Evolutionary conservation across 2,329 filamentous ascomycete species (phyloP).

Genomic region (Verticillium longisporum): DNA sequence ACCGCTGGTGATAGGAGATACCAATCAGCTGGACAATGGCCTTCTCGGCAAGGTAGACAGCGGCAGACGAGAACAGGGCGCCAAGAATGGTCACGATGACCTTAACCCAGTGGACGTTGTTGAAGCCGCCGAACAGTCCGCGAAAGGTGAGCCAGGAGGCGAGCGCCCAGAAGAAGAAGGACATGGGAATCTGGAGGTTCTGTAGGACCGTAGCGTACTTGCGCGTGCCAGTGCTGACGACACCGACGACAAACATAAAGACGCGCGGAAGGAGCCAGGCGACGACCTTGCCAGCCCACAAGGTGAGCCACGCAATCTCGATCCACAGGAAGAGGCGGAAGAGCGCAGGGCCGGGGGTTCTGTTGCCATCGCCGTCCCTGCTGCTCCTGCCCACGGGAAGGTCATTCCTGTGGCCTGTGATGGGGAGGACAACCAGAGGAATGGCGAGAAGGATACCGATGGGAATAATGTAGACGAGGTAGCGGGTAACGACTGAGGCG

Average conservation of each 20-base stretch:
- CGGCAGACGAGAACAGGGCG: slow-evolving; percentile 59
- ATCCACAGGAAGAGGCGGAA: slow-evolving; percentile 63
- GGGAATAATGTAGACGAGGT: slow-evolving; percentile 62
- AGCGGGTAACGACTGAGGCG: slow-evolving; percentile 58
- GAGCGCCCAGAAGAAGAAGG: slow-evolving; percentile 63
- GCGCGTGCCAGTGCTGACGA: slow-evolving; percentile 61
- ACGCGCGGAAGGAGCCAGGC: slow-evolving; percentile 52
- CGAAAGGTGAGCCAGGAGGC: slow-evolving; percentile 57
- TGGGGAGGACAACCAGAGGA: slow-evolving; percentile 50
- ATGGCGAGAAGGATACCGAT: slow-evolving; percentile 54
- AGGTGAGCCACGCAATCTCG: slow-evolving; percentile 58
- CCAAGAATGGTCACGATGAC: slow-evolving; percentile 58
- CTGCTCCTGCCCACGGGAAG: background rate
- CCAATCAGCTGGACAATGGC: slow-evolving; percentile 75
- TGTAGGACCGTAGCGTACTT: slow-evolving; percentile 63
- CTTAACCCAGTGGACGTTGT: slow-evolving; percentile 44
- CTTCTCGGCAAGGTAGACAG: slow-evolving; percentile 71
- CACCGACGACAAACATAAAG: slow-evolving; percentile 64
- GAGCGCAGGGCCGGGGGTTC: slow-evolving; percentile 36
- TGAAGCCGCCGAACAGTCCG: slow-evolving; percentile 35
- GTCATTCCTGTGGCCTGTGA: slow-evolving; percentile 26
- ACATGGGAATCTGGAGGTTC: slow-evolving; percentile 59
- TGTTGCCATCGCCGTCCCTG: background rate
- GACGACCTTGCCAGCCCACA: slow-evolving; percentile 62
- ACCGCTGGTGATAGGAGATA: slow-evolving; percentile 78